phyloP scores from a whole-genome alignment of 768 basidiomycete species.

The Xerocomellus amylosporus region DNA sequence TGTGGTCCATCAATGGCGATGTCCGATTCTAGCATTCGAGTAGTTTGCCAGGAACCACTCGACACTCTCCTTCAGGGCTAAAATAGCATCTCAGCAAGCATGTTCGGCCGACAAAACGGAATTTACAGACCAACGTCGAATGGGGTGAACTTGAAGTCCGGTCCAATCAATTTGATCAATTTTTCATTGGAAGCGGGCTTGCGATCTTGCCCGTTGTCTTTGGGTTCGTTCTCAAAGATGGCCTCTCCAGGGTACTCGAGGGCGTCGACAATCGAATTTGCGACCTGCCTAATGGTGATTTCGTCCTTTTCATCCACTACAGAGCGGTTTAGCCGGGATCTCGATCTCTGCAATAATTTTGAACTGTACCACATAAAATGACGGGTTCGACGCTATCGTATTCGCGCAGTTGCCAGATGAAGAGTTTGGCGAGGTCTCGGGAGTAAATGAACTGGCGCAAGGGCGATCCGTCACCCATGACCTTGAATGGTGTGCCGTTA shows the following conservation, averaged over 20 bases:
- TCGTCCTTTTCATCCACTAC: conserved; percentile 91
- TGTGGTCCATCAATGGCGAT: conserved; percentile 8
- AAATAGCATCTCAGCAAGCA: not conserved
- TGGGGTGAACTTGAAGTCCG: conserved; percentile 84
- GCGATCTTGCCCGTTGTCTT: conserved; percentile 91
- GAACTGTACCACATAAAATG: conserved; percentile 73
- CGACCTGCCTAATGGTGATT: conserved; percentile 87
- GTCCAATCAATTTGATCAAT: conserved; percentile 66
- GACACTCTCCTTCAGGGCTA: conserved; percentile 75
- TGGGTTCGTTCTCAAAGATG: conserved; percentile 58
- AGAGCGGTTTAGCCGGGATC: not conserved
- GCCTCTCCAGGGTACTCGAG: conserved; percentile 79
- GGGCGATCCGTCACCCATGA: conserved; percentile 89
- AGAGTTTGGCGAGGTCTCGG: conserved; percentile 90
- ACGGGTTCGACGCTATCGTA: conserved; percentile 92
- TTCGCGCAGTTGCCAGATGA: conserved; percentile 89
- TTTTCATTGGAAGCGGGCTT: conserved; percentile 96
- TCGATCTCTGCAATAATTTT: not conserved
- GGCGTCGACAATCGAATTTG: conserved; percentile 86
- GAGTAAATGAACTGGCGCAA: conserved; percentile 97
- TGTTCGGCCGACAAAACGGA: not conserved
- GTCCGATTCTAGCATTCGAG: conserved; percentile 64
- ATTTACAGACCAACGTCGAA: conserved; percentile 67
- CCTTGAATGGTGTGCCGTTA: conserved; percentile 75
- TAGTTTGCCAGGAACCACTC: conserved; percentile 88